Evolutionary conservation across 2,329 filamentous ascomycete genomes (phyloP).

Genomic region (Aspergillus tubingensis): DNA sequence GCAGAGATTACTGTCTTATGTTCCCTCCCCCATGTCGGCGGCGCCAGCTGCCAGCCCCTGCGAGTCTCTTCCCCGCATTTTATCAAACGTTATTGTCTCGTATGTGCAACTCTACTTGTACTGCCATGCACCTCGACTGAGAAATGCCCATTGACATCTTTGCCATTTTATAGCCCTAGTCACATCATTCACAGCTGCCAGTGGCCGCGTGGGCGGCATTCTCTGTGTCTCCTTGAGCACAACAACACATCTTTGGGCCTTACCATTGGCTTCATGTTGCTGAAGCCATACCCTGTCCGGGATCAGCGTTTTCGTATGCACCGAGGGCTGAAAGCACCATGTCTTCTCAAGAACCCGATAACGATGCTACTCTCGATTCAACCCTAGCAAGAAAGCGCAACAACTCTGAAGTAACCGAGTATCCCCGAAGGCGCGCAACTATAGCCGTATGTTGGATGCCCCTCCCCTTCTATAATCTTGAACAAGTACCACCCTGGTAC

Average conservation of each 20-base stretch:
- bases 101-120: neutral
- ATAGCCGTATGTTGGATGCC: constrained; percentile 32
- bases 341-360: constrained; percentile 25
- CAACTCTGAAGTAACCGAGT: constrained; percentile 33
- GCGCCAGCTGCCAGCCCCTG: too few species aligned
- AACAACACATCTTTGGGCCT: neutral
- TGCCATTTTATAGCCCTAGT: neutral
- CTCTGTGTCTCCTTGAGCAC: neutral
- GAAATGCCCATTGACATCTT: neutral
- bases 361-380: constrained; percentile 15
- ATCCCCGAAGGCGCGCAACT: constrained; percentile 36
- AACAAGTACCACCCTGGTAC: constrained; percentile 4
- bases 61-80: neutral
- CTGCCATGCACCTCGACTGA: neutral
- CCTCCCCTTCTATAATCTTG: neutral
- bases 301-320: neutral
- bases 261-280: neutral
- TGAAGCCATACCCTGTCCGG: neutral
- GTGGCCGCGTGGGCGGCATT: too few species aligned
- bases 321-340: constrained; percentile 11
- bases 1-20: too few species aligned
- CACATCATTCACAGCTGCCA: neutral
- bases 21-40: too few species aligned
- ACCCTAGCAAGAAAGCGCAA: constrained; percentile 29
- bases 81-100: neutral